These are phyloP conservation scores for Ceratocystis albifundus DNA, from an alignment of 2,329 filamentous ascomycete species.

Conservation along the genomic window DNA sequence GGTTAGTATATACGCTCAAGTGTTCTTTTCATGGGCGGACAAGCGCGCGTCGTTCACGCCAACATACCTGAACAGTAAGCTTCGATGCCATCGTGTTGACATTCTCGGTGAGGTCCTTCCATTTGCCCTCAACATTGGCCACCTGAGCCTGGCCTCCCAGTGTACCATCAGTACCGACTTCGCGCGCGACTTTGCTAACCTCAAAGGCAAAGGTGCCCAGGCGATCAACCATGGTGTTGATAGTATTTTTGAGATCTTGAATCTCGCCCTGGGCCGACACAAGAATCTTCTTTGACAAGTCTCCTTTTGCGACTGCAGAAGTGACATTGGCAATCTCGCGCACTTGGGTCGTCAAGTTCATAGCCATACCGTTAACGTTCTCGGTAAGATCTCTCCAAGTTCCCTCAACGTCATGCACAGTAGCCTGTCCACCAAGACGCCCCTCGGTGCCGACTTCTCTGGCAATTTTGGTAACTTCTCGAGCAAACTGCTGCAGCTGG, in stretches of 20 bases:
- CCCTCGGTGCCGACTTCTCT: constrained; percentile 95
- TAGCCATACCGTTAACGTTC: constrained; percentile 96
- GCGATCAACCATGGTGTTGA: constrained; percentile 98
- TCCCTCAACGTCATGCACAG: constrained; percentile 89
- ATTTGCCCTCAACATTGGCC: constrained; percentile 91
- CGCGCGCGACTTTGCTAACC: constrained; percentile 86
- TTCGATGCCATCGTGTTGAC: constrained; percentile 67
- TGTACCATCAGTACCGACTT: constrained; percentile 92
- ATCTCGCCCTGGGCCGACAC: constrained; percentile 93
- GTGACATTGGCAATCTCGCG: constrained; percentile 96
- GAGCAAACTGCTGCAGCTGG: constrained; percentile 89
- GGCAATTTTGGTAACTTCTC: constrained; percentile 92
- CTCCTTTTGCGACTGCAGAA: constrained; percentile 84
- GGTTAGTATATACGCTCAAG: not conserved
- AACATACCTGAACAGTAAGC: constrained; percentile 49
- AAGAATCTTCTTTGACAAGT: constrained; percentile 90
- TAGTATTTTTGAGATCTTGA: constrained; percentile 86
- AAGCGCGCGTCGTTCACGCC: not conserved
- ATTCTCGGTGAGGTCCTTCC: constrained; percentile 91
- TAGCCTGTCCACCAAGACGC: constrained; percentile 84
- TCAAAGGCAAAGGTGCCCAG: constrained; percentile 92
- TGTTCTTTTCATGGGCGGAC: not conserved
- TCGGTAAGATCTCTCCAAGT: constrained; percentile 95
- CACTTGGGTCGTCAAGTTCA: constrained; percentile 95
- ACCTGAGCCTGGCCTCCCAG: constrained; percentile 89